These are phyloP conservation scores for Gliomastix tumulicola DNA, from an alignment of 2,329 filamentous ascomycete species.

Conservation along the genomic window DNA sequence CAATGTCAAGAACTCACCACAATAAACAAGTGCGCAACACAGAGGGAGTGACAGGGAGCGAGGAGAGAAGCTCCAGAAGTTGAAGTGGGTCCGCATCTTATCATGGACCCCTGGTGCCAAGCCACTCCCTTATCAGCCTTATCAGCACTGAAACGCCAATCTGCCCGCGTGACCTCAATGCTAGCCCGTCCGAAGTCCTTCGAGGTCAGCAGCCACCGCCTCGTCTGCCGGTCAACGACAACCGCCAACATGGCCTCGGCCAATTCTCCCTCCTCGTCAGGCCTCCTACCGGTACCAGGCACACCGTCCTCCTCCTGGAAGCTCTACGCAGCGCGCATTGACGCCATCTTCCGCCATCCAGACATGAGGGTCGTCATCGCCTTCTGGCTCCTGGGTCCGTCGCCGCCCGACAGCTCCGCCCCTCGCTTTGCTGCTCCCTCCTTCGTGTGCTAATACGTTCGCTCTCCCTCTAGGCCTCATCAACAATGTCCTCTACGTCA, in stretches of 20 bases:
- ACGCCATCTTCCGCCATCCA: conserved; percentile 55
- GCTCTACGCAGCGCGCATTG: conserved; percentile 61
- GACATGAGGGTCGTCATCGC: conserved; percentile 68
- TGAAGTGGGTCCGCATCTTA: too few species aligned
- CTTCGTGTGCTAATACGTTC: not conserved
- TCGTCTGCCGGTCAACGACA: too few species aligned
- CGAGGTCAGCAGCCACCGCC: too few species aligned
- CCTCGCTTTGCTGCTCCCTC: not conserved
- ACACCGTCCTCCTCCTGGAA: conserved; percentile 62
- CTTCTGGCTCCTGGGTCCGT: conserved; percentile 88
- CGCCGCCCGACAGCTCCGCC: not conserved
- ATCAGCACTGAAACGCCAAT: too few species aligned
- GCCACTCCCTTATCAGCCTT: too few species aligned
- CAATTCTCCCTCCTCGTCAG: conserved; percentile 33
- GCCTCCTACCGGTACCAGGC: conserved; percentile 50
- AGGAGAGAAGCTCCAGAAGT: too few species aligned
- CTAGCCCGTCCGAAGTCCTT: too few species aligned
- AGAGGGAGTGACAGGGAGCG: too few species aligned
- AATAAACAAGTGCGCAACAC: too few species aligned
- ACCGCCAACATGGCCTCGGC: conserved; percentile 30
- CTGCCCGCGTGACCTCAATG: too few species aligned
- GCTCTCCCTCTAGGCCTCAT: conserved; percentile 40
- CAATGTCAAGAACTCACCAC: too few species aligned
- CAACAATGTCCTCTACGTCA: conserved; percentile 97
- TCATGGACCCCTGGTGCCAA: too few species aligned